These are phyloP conservation scores for Phytophthora fragariaefolia DNA, from an alignment of 352 stramenopile species.

Conservation along the genomic window DNA sequence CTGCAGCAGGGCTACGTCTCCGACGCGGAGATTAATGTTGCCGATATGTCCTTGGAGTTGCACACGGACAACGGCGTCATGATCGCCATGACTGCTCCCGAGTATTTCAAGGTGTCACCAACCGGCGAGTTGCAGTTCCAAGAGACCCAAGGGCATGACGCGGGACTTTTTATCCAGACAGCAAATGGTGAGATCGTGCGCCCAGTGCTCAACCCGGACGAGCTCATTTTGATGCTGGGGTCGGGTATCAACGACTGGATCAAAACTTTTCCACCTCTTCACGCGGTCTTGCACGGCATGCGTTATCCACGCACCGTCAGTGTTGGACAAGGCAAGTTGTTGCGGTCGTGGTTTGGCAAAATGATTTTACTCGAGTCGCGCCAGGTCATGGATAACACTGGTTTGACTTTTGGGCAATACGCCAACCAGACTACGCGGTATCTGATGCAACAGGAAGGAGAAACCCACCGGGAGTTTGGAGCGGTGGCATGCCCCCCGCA, in stretches of 20 bases:
- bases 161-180: conserved; percentile 72
- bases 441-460: conserved; percentile 43
- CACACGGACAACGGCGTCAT: conserved; percentile 81
- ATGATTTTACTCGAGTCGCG: conserved; percentile 60
- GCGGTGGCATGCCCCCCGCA: conserved; percentile 54
- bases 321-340: conserved; percentile 43
- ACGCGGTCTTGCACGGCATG: conserved; percentile 80
- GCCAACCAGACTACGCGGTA: conserved; percentile 61
- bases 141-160: conserved; percentile 62
- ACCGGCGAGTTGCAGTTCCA: conserved; percentile 51
- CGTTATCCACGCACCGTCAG: conserved; percentile 59
- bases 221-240: conserved; percentile 85
- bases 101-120: conserved; percentile 67
- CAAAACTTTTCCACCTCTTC: conserved; percentile 56
- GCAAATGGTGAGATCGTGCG: conserved; percentile 59
- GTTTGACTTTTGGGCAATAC: conserved; percentile 62
- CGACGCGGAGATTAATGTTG: conserved; percentile 28
- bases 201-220: conserved; percentile 65
- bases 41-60: conserved; percentile 69
- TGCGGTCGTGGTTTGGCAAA: conserved; percentile 75
- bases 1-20: conserved; percentile 10
- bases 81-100: conserved; percentile 75
- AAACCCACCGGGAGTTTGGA: conserved; percentile 45
- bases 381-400: conserved; percentile 63
- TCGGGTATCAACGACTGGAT: conserved; percentile 80